Evolutionary conservation across 208 protist species (phyloP).

Genomic region (Endotrypanum monterogeii): DNA sequence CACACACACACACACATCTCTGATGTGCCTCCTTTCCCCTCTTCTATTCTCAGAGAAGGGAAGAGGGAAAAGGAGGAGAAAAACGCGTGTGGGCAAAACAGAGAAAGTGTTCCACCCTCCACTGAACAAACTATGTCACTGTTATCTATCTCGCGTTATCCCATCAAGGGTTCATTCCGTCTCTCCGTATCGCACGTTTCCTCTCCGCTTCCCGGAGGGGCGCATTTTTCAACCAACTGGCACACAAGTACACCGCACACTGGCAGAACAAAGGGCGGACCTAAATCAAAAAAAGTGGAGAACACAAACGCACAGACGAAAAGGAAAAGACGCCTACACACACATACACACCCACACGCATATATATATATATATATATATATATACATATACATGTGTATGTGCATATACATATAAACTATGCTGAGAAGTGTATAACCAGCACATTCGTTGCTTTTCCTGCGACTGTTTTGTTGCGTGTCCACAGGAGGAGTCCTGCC

Average conservation of each 20-base stretch:
- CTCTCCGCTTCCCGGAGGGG: conserved; percentile 5
- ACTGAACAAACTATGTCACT: background rate
- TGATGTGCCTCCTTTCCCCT: no score
- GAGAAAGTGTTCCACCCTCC: background rate
- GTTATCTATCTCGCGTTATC: background rate
- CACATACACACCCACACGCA: background rate
- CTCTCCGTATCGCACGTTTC: background rate
- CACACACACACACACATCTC: no score
- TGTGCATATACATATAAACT: background rate
- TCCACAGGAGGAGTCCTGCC: no score
- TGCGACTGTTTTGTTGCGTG: no score
- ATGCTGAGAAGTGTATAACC: no score
- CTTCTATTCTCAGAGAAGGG: no score
- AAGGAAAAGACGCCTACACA: background rate
- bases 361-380: background rate
- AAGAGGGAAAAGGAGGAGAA: no score
- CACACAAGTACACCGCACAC: background rate
- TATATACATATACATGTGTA: background rate
- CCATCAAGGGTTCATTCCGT: background rate
- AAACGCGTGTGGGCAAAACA: background rate
- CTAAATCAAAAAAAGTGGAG: background rate
- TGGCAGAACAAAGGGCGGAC: background rate
- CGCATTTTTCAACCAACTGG: conserved; percentile 4
- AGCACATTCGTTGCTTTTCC: no score
- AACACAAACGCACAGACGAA: background rate